Percentiles rank a stretch among this genome's conserved stretches.
phyloP scores from a whole-genome alignment of 140 eudicot genomes.

The Ambrosia hybrid region DNA sequence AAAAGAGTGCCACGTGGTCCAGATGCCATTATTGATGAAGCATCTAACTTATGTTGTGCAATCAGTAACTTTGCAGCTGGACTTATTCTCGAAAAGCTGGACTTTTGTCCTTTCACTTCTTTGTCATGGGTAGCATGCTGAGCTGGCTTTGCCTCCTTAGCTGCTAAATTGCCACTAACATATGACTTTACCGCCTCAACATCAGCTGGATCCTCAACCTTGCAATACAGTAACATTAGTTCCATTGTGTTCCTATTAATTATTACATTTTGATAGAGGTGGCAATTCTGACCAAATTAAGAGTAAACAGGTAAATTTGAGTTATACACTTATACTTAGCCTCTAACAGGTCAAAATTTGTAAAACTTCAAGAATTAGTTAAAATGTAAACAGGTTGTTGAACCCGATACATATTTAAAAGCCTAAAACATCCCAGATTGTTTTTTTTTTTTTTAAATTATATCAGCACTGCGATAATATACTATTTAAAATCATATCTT shows the following conservation, averaged over 20 bases:
- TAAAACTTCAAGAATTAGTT: too few relatives aligned
- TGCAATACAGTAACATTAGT: conserved; percentile 31
- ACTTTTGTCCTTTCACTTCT: conserved; percentile 39
- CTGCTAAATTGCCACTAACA: conserved; percentile 39
- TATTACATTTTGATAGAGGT: neutral
- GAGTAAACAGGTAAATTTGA: too few relatives aligned
- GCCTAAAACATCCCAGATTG: too few relatives aligned
- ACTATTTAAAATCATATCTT: too few relatives aligned
- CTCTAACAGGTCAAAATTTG: too few relatives aligned
- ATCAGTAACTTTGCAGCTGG: conserved; percentile 94
- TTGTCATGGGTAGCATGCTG: conserved; percentile 32
- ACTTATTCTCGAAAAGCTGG: conserved; percentile 68
- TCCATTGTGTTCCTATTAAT: neutral
- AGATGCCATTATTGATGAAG: conserved; percentile 72
- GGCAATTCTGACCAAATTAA: too few relatives aligned
- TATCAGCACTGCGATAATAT: too few relatives aligned
- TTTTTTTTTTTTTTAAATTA: too few relatives aligned
- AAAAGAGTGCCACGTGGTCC: conserved; percentile 94
- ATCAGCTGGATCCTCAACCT: conserved; percentile 95
- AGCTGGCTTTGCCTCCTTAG: conserved; percentile 54
- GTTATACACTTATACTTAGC: neutral
- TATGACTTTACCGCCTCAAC: conserved; percentile 63
- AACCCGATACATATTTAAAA: too few relatives aligned
- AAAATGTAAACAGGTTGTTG: too few relatives aligned
- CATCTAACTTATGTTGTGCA: conserved; percentile 69